Base-by-base conservation (phyloP, 352 stramenopile genomes). In the Phytophthora pini region DNA sequence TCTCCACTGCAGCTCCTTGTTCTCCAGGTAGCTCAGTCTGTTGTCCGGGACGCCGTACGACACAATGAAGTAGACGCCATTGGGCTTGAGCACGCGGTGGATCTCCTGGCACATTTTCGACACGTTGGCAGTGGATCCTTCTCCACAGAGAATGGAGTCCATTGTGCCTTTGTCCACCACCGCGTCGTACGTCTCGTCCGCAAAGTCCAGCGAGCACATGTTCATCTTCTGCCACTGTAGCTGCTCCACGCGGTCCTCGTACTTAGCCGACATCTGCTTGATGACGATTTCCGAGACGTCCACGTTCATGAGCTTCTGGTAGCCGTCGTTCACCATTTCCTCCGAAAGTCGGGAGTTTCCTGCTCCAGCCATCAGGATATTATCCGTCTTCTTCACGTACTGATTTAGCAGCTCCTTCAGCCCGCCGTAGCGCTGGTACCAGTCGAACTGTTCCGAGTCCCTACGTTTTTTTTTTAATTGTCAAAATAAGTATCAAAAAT, bases 211-310 rank as follows among this genome's bases (percentile, higher is more conserved):
- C 54, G 86, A 87, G 60, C 83, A 97, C 44, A 95, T 90, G 73
- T 99, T 98, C 96, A 99, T 99, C 72, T 91, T 90, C 70, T 98
- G 90, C 94, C 94, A 99, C 59, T 90, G 84, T 24, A 99, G 74
- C 52, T 88, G 82, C 63, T 97, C 88, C 12, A 78, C 69, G 53
- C 94, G 97, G 62, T 98, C 95, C 67, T 96, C 87, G 76, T 97
- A 94, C 75, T 97, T 95, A 68, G 93, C 78, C 34, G 72, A 70
- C 96, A 99, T 98, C 66, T 98, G 94, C 68, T 98, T 93, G 56
- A 98, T 79, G 31, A 97, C 91, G 51, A 98, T 92, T 58, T 96
- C 83, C 32, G 95, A 98, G 34, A 98, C 88, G 79, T 99, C 96
- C 41, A 99, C 94, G 78, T 99, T 99, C 64, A 96, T 90, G 72